Conservation (phyloP, 306 rosid species). For the Cicer yamashitae region DNA sequence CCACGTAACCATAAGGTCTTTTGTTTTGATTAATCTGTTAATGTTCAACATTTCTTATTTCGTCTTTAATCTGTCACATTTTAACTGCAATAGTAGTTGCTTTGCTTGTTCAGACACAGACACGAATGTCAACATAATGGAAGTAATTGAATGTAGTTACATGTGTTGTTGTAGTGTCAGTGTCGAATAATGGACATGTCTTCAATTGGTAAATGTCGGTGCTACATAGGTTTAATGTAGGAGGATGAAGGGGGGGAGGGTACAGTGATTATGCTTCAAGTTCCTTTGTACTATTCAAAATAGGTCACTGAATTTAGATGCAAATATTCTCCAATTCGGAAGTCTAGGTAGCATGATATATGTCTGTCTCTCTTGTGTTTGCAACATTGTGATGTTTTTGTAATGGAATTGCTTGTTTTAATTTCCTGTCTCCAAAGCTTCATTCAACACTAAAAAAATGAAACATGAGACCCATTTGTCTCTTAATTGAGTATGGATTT, state of each 20-base stretch:
- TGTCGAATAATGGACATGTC: too few relatives aligned
- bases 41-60: not conserved
- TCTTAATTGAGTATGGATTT: not conserved
- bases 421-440: conserved; percentile 22
- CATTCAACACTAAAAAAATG: conserved; percentile 1
- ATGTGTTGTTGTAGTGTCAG: too few relatives aligned
- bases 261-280: conserved; percentile 17
- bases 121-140: too few relatives aligned
- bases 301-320: conserved; percentile 26
- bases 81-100: conserved; percentile 29
- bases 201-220: too few relatives aligned
- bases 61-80: conserved; percentile 10
- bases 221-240: too few relatives aligned
- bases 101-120: too few relatives aligned
- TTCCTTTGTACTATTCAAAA: conserved; percentile 29
- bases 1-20: conserved; percentile 77
- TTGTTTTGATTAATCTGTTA: conserved; percentile 14
- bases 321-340: conserved; percentile 13
- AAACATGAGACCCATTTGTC: conserved; percentile 14
- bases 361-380: conserved; percentile 4
- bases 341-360: conserved; percentile 25
- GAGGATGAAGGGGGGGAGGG: too few relatives aligned
- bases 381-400: not conserved
- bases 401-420: conserved; percentile 22
- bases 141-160: too few relatives aligned